Base-by-base conservation (phyloP, 2,329 filamentous ascomycete species). In the Claviceps sp. region DNA sequence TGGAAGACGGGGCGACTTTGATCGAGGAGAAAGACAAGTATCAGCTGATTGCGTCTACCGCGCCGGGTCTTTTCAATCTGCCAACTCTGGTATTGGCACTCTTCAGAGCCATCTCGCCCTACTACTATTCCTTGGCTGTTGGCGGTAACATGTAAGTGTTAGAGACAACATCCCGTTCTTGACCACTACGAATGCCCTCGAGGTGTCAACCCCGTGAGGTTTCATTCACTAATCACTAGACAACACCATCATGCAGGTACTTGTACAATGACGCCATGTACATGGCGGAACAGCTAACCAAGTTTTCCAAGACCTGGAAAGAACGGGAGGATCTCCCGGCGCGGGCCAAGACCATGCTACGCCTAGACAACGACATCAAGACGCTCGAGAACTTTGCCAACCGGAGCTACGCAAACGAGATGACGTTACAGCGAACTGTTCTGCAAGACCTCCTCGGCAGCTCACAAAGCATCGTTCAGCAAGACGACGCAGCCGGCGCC, bases 1-100 rank as follows among this genome's bases (percentile, higher is more conserved):
- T 78, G 55, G 77, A 83, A 54, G 82, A 86, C 57, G 81, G 74
- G 1, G 77, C 78, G 9, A 73, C 71, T 1, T 69, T 91, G 47
- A 79, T 79, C 62, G 73, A 42, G 67, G 78, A 57, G 65, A 68
- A 72, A 71, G 68, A 61, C 40, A 70, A 75, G 30, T 68, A 68
- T 34, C 74, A 77, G 11, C 76, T 83, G 0, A 80, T 91, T 49
- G 76, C 81, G 1, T 72, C 83, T 13, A 85, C 84, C 4, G 84
- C 83, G 0, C 72, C 78, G 7, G 85, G 82, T 0, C 71, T 93
- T 0, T 88, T 88, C 60, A 76, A 75, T 38, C 68, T 93, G 3
- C 86, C 87, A 1, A 85, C 82, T 1, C 76, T 88, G 18, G 75
- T 83, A 1, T 70, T 93, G 44, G 85, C 86, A n/a, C 79, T 90